Evolutionary conservation across 345 rosid genomes (phyloP), one percentile per base, ranked within the genome.

Genomic region (Orychophragmus violaceus): DNA sequence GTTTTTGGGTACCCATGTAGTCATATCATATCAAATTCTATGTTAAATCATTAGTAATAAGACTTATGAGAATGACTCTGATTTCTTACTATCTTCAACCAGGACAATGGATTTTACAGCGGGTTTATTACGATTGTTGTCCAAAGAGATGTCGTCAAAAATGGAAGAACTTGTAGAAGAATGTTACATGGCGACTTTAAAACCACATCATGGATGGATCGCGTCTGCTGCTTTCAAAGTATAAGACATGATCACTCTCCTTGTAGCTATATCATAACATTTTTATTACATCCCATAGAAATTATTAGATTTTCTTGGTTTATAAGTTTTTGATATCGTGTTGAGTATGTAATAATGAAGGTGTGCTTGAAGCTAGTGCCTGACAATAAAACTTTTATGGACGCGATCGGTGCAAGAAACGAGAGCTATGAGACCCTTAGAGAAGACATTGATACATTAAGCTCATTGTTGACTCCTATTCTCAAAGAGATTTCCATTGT

Each of bases 151-250:
- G 16, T 87, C 64, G 45, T 74, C 81, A 48, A 82, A 76, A 71
- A 86, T 93, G 85, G 95, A 85, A 71, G 67, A 81, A 68, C 79
- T 79, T 59, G 92, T 93, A 74, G 94, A 87, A 82, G 96, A 90
- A 57, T 77, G 91, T 24, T 90, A 93, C 69, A 75, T 65, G 55
- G 6, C 64, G 23, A 84, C 91, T 62, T 78, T 93, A 67, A 93
- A 88, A 78, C 94, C 82, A 4, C 82, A 90, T 86, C 98, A 93
- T 81, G 87, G 97, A 52, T 93, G 98, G 97, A 93, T 93, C 50
- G 84, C 98, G 3, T 81, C 86, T 8, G 97, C 97, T 68, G 98
- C 98, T 75, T 85, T 85, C 81, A 93, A 75, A 82, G 98, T 89
- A 80, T 27, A 28, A 19, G 41, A 21, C 28, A 30, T 49, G 18